A percentile compares a stretch with the other conserved stretches of the same genome.
Conservation (phyloP, 192 early-diverging fungal genomes). For the Dispira parvispora region DNA sequence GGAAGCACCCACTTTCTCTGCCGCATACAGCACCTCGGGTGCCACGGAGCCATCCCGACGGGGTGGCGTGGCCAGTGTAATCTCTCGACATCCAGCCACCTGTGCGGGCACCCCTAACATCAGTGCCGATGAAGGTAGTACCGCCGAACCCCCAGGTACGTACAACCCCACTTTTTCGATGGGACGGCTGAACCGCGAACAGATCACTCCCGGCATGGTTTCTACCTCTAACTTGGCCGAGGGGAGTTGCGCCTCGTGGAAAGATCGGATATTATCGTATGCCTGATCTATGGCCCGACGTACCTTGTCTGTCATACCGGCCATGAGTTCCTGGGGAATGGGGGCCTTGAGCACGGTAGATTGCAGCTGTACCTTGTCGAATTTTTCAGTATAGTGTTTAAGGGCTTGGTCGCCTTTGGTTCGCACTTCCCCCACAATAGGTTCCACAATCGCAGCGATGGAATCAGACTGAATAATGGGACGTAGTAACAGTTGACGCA, state of each 20-base stretch:
- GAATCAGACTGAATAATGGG: slow-evolving; percentile 86
- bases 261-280: slow-evolving; percentile 78
- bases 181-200: slow-evolving; percentile 79
- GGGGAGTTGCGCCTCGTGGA: slow-evolving; percentile 84
- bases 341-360: slow-evolving; percentile 65
- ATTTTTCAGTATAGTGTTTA: slow-evolving; percentile 69
- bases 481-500: slow-evolving; percentile 52
- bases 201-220: slow-evolving; percentile 96
- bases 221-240: slow-evolving; percentile 59
- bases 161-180: slow-evolving; percentile 96
- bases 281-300: slow-evolving; percentile 84
- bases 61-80: slow-evolving; percentile 92
- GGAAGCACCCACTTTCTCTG: slow-evolving; percentile 89
- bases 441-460: slow-evolving; percentile 71
- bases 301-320: slow-evolving; percentile 41
- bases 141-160: slow-evolving; percentile 94
- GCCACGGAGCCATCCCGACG: slow-evolving; percentile 75
- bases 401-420: slow-evolving; percentile 72
- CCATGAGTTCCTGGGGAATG: slow-evolving; percentile 41
- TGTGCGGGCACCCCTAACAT: slow-evolving; percentile 96
- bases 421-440: slow-evolving; percentile 78
- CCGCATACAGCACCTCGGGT: slow-evolving; percentile 96
- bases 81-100: slow-evolving; percentile 89
- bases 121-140: slow-evolving; percentile 84
- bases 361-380: slow-evolving; percentile 69